Conservation (phyloP, 2,329 filamentous ascomycete genomes). For the Tolypocladium endophyticum region DNA sequence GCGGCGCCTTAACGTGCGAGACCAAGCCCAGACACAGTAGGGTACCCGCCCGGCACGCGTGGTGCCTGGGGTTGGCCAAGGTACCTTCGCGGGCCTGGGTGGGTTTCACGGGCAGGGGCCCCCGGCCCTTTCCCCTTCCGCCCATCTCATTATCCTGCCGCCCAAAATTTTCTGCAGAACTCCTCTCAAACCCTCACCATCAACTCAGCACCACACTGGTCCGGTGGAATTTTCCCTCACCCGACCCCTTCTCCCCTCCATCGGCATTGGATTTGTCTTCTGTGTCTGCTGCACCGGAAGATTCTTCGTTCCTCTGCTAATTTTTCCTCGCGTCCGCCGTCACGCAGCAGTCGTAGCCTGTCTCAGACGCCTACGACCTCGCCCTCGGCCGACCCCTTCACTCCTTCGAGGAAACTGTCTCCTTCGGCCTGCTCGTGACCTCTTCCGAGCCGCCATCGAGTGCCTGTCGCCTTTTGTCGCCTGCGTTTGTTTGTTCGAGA, state of each 20-base stretch:
- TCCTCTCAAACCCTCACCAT: conserved; percentile 26
- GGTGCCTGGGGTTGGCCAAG: not conserved
- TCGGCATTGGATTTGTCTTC: conserved; percentile 20
- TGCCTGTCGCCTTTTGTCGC: conserved; percentile 5
- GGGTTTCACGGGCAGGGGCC: not conserved
- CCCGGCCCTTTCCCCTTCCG: conserved; percentile 17
- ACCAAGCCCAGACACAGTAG: not conserved
- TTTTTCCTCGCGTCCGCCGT: conserved; percentile 11
- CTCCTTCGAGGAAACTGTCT: conserved; percentile 12
- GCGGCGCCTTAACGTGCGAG: not conserved
- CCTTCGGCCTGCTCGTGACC: conserved; percentile 13
- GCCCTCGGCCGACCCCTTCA: conserved; percentile 14
- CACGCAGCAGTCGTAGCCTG: conserved; percentile 21
- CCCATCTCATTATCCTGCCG: conserved; percentile 23
- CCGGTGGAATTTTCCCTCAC: conserved; percentile 22
- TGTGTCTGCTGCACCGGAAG: conserved; percentile 20
- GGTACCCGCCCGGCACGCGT: not conserved
- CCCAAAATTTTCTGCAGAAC: conserved; percentile 24
- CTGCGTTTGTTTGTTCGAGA: conserved; percentile 3
- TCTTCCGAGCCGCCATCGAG: conserved; percentile 13
- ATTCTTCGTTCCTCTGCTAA: conserved; percentile 14
- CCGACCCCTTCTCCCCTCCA: conserved; percentile 19
- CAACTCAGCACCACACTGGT: conserved; percentile 22
- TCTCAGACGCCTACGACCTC: conserved; percentile 17
- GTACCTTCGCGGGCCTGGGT: not conserved